A percentile compares a stretch with the other conserved stretches of the same genome.
These are phyloP conservation scores for Larix kaempferi DNA, from an alignment of 75 land plant genomes.

Conservation along the genomic window DNA sequence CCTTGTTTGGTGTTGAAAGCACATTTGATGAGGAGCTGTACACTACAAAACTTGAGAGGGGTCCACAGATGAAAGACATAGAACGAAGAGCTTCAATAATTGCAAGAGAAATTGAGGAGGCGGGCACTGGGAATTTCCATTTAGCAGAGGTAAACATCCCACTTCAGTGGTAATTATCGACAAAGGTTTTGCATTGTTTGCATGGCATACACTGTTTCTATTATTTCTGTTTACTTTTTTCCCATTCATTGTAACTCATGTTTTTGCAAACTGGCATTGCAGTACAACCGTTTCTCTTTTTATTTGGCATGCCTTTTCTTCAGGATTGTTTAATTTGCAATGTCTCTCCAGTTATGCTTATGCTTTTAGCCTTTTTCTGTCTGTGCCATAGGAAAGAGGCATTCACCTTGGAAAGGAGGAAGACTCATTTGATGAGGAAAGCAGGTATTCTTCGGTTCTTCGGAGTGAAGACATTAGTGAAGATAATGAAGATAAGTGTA, in stretches of 20 bases:
- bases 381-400: conserved; percentile 68
- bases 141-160: conserved; percentile 72
- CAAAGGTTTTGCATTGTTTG: no score
- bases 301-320: background rate
- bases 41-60: conserved; percentile 88
- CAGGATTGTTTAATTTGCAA: no score
- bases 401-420: conserved; percentile 33
- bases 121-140: conserved; percentile 70
- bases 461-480: conserved; percentile 48
- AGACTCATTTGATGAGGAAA: conserved; percentile 80
- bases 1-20: conserved; percentile 90
- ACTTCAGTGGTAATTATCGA: no score
- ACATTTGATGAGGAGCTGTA: conserved; percentile 95
- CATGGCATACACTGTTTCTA: background rate
- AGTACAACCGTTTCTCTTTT: background rate
- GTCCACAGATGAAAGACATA: conserved; percentile 79
- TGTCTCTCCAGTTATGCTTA: background rate
- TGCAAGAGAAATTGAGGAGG: conserved; percentile 92
- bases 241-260: background rate
- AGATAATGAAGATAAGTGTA: conserved; percentile 40
- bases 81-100: conserved; percentile 75
- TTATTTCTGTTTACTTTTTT: no score
- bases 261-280: background rate
- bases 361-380: background rate
- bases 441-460: conserved; percentile 74